phyloP scores from a whole-genome alignment of 345 rosid species.

The Euphorbia peplus region DNA sequence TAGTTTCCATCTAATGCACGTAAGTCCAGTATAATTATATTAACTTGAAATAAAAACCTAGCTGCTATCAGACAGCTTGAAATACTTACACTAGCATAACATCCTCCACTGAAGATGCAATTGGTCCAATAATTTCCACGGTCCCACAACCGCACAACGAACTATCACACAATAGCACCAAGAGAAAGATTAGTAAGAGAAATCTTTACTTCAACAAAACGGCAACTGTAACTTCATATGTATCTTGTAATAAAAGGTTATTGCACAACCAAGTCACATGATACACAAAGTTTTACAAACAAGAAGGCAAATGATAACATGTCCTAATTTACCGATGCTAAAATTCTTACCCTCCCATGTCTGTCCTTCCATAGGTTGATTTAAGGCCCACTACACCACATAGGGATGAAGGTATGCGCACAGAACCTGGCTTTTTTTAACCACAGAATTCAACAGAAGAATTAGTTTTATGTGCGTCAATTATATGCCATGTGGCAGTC shows the following conservation, averaged over 20 bases:
- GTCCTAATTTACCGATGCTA: background rate
- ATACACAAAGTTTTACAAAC: background rate
- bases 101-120: constrained; percentile 82
- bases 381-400: constrained; percentile 87
- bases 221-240: background rate
- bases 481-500: constrained; percentile 14
- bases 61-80: background rate
- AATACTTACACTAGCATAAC: constrained; percentile 66
- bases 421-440: constrained; percentile 56
- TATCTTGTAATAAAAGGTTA: background rate
- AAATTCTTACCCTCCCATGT: constrained; percentile 60
- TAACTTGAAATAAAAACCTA: background rate
- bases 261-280: background rate
- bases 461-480: constrained; percentile 11
- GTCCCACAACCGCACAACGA: constrained; percentile 69
- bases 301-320: background rate
- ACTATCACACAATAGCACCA: constrained; percentile 37
- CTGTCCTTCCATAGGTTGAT: constrained; percentile 78
- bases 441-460: constrained; percentile 15
- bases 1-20: background rate
- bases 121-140: constrained; percentile 81
- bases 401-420: constrained; percentile 78
- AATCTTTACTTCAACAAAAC: background rate
- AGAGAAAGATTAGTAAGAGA: background rate
- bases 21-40: background rate